Evolutionary conservation across 148 eudicot genomes (phyloP).

Genomic region (Vaccinium darrowii): DNA sequence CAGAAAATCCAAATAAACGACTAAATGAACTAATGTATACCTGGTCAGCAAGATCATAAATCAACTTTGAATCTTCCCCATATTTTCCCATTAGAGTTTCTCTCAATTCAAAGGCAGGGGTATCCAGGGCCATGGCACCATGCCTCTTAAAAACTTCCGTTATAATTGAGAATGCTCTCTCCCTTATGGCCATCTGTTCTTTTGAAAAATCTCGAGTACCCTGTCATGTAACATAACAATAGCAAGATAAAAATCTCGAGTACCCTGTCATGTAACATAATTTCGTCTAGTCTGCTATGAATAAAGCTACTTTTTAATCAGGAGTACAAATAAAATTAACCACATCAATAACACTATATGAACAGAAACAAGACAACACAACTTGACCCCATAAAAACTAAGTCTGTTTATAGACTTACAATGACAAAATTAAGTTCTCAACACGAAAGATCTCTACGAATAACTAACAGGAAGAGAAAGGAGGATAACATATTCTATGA

Average conservation of each 20-base stretch:
- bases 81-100: conserved; percentile 96
- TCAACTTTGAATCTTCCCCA: conserved; percentile 94
- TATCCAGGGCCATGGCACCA: conserved; percentile 89
- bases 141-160: conserved; percentile 84
- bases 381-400: background rate
- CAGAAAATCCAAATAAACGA: background rate
- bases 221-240: conserved; percentile 29
- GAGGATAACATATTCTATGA: background rate
- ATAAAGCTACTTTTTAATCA: background rate
- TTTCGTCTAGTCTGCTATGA: background rate
- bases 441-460: background rate
- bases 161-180: conserved; percentile 73
- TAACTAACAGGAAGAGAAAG: background rate
- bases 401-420: background rate
- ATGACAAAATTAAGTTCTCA: background rate
- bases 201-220: conserved; percentile 88
- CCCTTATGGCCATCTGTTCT: conserved; percentile 90
- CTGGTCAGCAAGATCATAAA: conserved; percentile 99
- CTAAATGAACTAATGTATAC: conserved; percentile 33
- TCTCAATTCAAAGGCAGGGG: conserved; percentile 92
- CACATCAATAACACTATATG: background rate
- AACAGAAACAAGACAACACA: background rate
- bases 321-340: background rate
- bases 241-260: conserved; percentile 17
- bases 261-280: conserved; percentile 52